Conservation (phyloP, 192 early-diverging fungal genomes). For the Coemansia sp. region DNA sequence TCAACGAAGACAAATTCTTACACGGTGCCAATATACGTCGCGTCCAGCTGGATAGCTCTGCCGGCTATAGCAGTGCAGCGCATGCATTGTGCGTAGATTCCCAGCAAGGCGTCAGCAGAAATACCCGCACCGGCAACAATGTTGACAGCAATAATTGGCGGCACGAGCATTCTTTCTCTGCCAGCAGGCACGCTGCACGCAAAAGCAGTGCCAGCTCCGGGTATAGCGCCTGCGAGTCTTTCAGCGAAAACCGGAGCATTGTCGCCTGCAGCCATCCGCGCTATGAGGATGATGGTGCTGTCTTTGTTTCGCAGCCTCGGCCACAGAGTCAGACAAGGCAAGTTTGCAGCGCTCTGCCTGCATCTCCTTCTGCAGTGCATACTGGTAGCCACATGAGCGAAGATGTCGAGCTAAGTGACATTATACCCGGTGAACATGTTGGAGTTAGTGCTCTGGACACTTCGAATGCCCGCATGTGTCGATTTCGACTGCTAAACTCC, state of each 20-base stretch:
- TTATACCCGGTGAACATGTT: not conserved
- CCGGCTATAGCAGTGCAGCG: slow-evolving; percentile 10
- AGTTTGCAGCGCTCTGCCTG: slow-evolving; percentile 1
- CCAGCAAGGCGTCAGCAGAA: not conserved
- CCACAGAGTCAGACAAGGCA: slow-evolving; percentile 3
- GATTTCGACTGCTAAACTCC: slow-evolving; percentile 10
- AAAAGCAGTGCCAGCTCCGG: slow-evolving; percentile 4
- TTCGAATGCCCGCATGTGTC: not conserved
- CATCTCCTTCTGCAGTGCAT: not conserved
- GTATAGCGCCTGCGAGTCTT: slow-evolving; percentile 6
- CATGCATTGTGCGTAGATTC: slow-evolving; percentile 4
- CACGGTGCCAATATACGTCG: slow-evolving; percentile 33
- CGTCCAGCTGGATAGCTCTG: slow-evolving; percentile 15
- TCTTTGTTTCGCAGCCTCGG: slow-evolving; percentile 4
- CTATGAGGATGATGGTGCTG: slow-evolving; percentile 9
- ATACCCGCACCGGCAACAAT: not conserved
- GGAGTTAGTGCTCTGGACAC: not conserved
- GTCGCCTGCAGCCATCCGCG: slow-evolving; percentile 8
- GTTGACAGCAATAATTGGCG: slow-evolving; percentile 5
- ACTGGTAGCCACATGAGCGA: not conserved
- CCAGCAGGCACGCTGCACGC: slow-evolving; percentile 3
- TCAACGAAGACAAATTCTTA: slow-evolving; percentile 41
- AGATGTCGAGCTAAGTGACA: not conserved
- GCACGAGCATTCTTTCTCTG: not conserved
- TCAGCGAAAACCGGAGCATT: not conserved